Base-by-base conservation (phyloP, 2,329 filamentous ascomycete species). In the Lomentospora prolificans region DNA sequence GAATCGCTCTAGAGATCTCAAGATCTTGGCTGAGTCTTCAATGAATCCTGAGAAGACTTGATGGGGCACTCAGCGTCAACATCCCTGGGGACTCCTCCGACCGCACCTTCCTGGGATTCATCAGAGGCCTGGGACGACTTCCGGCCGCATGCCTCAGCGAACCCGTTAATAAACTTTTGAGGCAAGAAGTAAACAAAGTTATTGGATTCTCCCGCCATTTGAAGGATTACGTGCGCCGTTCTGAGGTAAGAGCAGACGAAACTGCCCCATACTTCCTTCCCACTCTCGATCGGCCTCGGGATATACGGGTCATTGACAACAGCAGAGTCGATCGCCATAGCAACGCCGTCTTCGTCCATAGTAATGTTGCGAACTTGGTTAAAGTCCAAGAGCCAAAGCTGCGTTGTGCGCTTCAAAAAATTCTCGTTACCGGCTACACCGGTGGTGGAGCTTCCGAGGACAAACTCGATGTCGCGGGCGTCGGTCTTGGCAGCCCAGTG, bases 371-470 rank as follows among this genome's bases (percentile, higher is more conserved):
- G 53, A 1, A 66, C 64, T 25, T 64, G 63, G 53, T 69, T 67
- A 55, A 69, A 69, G 51, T 69, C 66, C 0, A 69, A 48, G 1
- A 68, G 55, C 64, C 65, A 70, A 1, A 69, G 58, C 7, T 60
- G 50, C 1, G 55, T 62, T 5, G 53, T 60, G 0, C 59, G 50
- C 12, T 46, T 51, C 3, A 41, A 55, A 28, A 60, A 60, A 39
- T 64, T 58, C 8, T 60, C 58, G 0, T 27, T 0, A 2, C 8
- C 1, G 6, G 30, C 12, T 6, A 6, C 30, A 33, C 12, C n/a
- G n/a, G 44, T 10, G 2, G 57, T 30, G 4, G 62, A 59, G 39
- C 61, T 62, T 0, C 65, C 66, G 6, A 70, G 53, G 1, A 64
- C 65, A 51, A 70, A 70, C 44, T 71, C 64, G 0, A 71, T 61